Conservation (phyloP, 177 flowering plant genomes). For the Vitis hybrid region DNA sequence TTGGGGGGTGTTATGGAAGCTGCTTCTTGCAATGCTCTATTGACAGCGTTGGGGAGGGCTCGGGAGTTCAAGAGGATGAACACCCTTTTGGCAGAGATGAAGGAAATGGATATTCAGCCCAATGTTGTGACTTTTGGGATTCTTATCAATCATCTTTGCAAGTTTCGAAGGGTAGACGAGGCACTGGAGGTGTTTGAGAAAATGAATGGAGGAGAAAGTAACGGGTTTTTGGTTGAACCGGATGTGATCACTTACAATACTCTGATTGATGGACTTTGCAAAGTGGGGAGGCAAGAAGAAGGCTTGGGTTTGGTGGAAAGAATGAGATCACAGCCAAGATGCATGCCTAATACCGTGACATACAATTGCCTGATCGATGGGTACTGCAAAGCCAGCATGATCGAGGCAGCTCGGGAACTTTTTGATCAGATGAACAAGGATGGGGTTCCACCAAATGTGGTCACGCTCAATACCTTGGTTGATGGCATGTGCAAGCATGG, state of each 20-base stretch:
- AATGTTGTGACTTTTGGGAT: conserved; percentile 65
- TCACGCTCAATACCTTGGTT: conserved; percentile 63
- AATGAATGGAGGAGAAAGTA: conserved; percentile 30
- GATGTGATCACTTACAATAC: conserved; percentile 67
- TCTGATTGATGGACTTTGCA: conserved; percentile 79
- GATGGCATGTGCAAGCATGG: conserved; percentile 80
- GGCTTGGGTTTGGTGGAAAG: conserved; percentile 47
- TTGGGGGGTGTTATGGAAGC: conserved; percentile 37
- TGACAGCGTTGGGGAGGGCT: conserved; percentile 49
- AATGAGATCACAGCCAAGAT: conserved; percentile 43
- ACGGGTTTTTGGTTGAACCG: conserved; percentile 34
- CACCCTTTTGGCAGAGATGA: conserved; percentile 57
- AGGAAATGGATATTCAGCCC: conserved; percentile 55
- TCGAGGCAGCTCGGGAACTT: conserved; percentile 49
- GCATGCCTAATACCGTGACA: conserved; percentile 52
- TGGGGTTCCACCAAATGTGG: conserved; percentile 45
- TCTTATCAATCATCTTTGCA: conserved; percentile 63
- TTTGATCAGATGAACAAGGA: conserved; percentile 54
- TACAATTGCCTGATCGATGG: conserved; percentile 80
- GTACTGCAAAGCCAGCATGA: conserved; percentile 65
- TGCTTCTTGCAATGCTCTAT: conserved; percentile 61
- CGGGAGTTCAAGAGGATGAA: conserved; percentile 54
- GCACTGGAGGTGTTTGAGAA: conserved; percentile 61
- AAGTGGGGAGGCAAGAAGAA: conserved; percentile 74
- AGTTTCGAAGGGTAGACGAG: conserved; percentile 55